Evolutionary conservation across 148 eudicot genomes (phyloP).

Genomic region (Amaranthus cruentus): DNA sequence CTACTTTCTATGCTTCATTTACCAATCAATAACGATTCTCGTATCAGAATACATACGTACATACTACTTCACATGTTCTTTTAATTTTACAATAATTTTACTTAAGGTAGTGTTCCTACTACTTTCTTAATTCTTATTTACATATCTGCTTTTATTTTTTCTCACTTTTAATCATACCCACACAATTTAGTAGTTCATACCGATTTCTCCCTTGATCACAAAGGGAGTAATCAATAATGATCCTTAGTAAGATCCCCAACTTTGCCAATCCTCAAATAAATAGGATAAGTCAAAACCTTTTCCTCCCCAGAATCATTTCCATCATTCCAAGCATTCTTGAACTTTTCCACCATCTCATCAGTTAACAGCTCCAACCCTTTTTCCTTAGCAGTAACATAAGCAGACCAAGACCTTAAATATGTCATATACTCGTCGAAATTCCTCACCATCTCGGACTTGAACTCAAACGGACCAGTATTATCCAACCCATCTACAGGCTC

Average conservation of each 20-base stretch:
- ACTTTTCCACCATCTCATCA: slow-evolving; percentile 44
- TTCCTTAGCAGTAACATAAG: slow-evolving; percentile 65
- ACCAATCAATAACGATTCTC: no score
- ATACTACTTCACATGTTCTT: no score
- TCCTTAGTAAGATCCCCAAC: slow-evolving; percentile 25
- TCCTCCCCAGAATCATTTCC: slow-evolving; percentile 31
- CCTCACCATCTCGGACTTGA: slow-evolving; percentile 47
- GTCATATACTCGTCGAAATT: slow-evolving; percentile 49
- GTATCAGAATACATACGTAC: no score
- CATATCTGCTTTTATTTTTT: no score
- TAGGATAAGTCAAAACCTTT: slow-evolving; percentile 51
- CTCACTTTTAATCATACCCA: no score
- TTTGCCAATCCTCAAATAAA: slow-evolving; percentile 69
- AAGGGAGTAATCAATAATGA: background rate
- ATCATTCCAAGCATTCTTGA: slow-evolving; percentile 52
- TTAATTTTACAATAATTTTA: no score
- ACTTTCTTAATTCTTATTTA: no score
- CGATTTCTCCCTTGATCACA: no score
- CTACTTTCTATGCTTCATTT: no score
- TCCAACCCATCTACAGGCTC: slow-evolving; percentile 56
- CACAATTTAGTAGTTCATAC: no score
- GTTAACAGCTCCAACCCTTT: slow-evolving; percentile 68
- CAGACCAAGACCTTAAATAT: slow-evolving; percentile 70
- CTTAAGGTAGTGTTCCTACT: no score
- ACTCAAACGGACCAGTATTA: slow-evolving; percentile 69